phyloP scores from a whole-genome alignment of 176 grass and related monocot species.

The Raddia distichophylla region DNA sequence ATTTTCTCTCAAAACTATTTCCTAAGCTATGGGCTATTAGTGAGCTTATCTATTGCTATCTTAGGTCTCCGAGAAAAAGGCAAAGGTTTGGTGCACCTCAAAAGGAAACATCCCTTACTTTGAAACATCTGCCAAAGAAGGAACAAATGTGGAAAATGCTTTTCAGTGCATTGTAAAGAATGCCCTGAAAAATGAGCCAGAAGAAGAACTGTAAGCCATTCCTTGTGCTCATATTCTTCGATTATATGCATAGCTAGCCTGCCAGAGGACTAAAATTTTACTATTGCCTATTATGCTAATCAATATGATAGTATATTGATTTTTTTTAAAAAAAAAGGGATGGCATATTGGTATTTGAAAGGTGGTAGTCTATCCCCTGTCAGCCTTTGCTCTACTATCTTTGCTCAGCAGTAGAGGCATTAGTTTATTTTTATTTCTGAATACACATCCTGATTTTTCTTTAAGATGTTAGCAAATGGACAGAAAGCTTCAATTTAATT shows the following conservation, averaged over 20 bases:
- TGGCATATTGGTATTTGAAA: conserved; percentile 15
- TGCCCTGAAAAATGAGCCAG: conserved; percentile 90
- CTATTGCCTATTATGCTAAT: background rate
- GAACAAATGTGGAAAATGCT: conserved; percentile 85
- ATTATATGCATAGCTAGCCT: conserved; percentile 14
- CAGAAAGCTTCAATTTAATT: conserved; percentile 5
- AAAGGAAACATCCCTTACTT: conserved; percentile 91
- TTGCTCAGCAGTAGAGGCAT: background rate
- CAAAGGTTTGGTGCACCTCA: conserved; percentile 76
- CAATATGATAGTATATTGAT: background rate
- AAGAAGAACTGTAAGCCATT: conserved; percentile 73
- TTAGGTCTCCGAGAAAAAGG: conserved; percentile 93
- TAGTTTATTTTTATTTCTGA: background rate
- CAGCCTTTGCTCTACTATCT: background rate
- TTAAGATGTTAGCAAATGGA: background rate
- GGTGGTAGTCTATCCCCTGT: background rate
- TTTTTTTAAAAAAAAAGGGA: background rate
- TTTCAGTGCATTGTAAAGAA: conserved; percentile 81
- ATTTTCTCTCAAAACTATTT: conserved; percentile 33
- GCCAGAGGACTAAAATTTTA: background rate
- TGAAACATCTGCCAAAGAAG: conserved; percentile 85
- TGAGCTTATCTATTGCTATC: conserved; percentile 18
- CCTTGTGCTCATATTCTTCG: conserved; percentile 22
- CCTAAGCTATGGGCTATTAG: conserved; percentile 28
- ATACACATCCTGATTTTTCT: background rate